Conservation (phyloP, 106 monocot genomes). For the Acanthochlamys bracteata region DNA sequence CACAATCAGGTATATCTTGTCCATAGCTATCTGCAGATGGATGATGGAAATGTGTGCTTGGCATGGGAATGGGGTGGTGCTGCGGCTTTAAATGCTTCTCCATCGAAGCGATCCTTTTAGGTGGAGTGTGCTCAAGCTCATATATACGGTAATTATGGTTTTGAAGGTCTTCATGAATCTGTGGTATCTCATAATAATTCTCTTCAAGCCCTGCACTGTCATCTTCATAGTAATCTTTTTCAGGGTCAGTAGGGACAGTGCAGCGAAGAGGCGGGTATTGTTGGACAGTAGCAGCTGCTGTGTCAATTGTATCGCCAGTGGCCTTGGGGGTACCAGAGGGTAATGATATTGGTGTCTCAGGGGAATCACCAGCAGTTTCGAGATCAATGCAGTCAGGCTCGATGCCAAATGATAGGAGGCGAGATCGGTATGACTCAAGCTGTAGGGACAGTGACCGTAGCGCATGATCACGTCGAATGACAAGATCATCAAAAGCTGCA, state of each 20-base stretch:
- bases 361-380: not conserved
- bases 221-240: constrained; percentile 1
- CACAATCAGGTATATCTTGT: not conserved
- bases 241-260: not conserved
- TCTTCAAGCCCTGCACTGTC: constrained; percentile 1
- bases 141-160: constrained; percentile 4
- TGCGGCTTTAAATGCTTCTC: constrained; percentile 13
- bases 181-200: constrained; percentile 12
- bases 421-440: constrained; percentile 25
- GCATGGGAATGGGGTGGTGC: not conserved
- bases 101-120: not conserved
- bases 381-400: constrained; percentile 6
- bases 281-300: not conserved
- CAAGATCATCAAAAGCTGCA: constrained; percentile 30
- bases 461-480: constrained; percentile 29
- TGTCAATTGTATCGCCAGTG: not conserved
- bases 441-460: constrained; percentile 22
- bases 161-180: constrained; percentile 11
- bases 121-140: constrained; percentile 5
- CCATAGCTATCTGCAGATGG: constrained; percentile 5
- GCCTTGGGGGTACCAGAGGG: not conserved
- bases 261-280: constrained; percentile 35
- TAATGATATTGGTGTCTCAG: not conserved
- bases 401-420: constrained; percentile 22
- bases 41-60: not conserved